A percentile compares a stretch with the other conserved stretches of the same genome.
Evolutionary conservation across 345 rosid genomes (phyloP).

Genomic region (Eutrema yunnanense): DNA sequence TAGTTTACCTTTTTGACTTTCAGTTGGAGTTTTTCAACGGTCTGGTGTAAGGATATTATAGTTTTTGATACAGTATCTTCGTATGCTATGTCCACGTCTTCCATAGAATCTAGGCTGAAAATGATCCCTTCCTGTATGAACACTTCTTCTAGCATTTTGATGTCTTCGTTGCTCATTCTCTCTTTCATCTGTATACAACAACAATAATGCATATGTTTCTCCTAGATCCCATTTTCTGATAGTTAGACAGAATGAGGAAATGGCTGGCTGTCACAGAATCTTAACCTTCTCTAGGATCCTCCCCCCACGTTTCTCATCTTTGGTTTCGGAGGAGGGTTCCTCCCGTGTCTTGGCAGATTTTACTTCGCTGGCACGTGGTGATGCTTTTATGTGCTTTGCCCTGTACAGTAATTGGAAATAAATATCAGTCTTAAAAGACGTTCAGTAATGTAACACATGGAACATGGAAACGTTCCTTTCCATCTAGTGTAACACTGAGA

Average conservation of each 20-base stretch:
- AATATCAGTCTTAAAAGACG: neutral
- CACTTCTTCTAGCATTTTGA: conserved; percentile 63
- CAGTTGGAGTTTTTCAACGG: conserved; percentile 45
- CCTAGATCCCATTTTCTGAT: conserved; percentile 4
- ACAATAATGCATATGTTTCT: neutral
- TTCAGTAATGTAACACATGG: neutral
- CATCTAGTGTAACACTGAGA: conserved; percentile 3
- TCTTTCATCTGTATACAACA: conserved; percentile 46
- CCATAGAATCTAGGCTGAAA: conserved; percentile 36
- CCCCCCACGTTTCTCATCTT: conserved; percentile 45
- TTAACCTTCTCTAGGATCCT: conserved; percentile 51
- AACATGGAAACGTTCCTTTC: neutral
- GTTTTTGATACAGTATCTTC: conserved; percentile 41
- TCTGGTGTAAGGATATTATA: conserved; percentile 42
- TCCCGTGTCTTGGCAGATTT: conserved; percentile 34
- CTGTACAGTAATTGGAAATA: conserved; percentile 31
- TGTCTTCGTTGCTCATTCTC: conserved; percentile 51
- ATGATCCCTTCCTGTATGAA: conserved; percentile 47
- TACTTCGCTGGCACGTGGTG: conserved; percentile 44
- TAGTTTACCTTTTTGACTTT: conserved; percentile 45
- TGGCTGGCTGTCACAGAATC: neutral
- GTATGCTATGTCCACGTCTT: conserved; percentile 39
- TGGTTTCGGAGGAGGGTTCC: conserved; percentile 24
- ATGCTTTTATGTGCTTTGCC: conserved; percentile 83
- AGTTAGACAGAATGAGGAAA: conserved; percentile 1